Percentiles rank a stretch among this genome's conserved stretches.
These are phyloP conservation scores for Volutella citrinella DNA, from an alignment of 2,329 filamentous ascomycete genomes.

Conservation along the genomic window DNA sequence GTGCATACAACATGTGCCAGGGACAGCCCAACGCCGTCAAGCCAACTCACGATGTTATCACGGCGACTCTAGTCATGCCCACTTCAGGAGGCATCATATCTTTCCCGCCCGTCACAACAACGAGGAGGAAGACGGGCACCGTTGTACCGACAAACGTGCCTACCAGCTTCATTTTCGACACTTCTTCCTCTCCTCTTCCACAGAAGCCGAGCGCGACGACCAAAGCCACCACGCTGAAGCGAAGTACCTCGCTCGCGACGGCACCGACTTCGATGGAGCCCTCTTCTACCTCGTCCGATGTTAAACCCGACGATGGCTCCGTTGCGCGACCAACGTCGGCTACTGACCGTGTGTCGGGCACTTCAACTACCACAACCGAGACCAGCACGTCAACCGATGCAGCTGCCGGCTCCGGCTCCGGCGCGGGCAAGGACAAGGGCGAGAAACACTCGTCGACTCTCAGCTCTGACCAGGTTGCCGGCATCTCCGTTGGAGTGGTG, in stretches of 20 bases:
- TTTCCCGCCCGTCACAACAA: constrained; percentile 23
- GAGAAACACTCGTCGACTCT: constrained; percentile 18
- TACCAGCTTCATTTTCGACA: constrained; percentile 27
- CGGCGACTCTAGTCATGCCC: constrained; percentile 50
- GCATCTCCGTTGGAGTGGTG: constrained; percentile 54
- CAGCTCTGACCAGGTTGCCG: constrained; percentile 48
- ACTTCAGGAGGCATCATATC: constrained; percentile 27
- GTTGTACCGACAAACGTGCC: constrained; percentile 18
- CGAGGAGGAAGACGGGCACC: constrained; percentile 4
- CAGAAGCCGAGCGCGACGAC: too few species aligned
- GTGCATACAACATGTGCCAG: constrained; percentile 58
- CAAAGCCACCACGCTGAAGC: too few species aligned
- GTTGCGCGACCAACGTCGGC: too few species aligned
- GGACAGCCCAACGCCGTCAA: constrained; percentile 46
- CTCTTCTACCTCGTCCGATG: too few species aligned
- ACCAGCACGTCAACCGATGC: constrained; percentile 14
- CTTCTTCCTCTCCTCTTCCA: constrained; percentile 20
- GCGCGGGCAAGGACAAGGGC: constrained; percentile 10
- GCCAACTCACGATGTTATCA: constrained; percentile 57
- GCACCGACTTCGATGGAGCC: too few species aligned
- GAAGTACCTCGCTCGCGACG: too few species aligned
- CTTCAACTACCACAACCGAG: too few species aligned
- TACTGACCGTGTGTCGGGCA: too few species aligned
- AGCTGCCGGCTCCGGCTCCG: constrained; percentile 12
- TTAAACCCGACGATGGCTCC: too few species aligned